Base-by-base conservation (phyloP, 495 filamentous ascomycete genomes). In the Aspergillus wentii region DNA sequence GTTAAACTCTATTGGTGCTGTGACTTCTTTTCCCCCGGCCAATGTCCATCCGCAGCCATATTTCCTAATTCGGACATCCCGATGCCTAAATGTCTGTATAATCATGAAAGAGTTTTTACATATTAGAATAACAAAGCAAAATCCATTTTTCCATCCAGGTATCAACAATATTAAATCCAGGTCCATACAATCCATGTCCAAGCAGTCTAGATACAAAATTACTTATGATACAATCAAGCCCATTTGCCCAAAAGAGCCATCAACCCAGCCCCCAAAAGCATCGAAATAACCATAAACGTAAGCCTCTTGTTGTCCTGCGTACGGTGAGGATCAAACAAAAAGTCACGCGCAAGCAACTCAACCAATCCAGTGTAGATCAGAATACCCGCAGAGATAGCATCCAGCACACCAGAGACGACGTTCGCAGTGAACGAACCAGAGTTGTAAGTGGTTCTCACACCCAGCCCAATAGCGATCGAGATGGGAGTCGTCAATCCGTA, bases 181-280 rank as follows among this genome's bases (percentile, higher is more conserved):
- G n/a, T n/a, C n/a, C n/a, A n/a, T n/a, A n/a, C n/a, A n/a, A n/a
- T n/a, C n/a, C 22, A 11, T 25, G 22, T 11, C 22, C 22, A 25
- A 25, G 22, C 22, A 5, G 22, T 25, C 22, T 25, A 25, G 22
- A 25, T 25, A 25, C 22, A 11, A 25, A 25, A 6, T 25, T 11
- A 25, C 11, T 25, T 25, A 25, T 25, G n/a, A n/a, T n/a, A n/a
- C n/a, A n/a, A 30, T 43, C 42, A 58, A 17, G 56, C 58, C 58
- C 58, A 62, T 26, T 62, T 62, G 10, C 58, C 56, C 9, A 62
- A 27, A 27, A 62, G 38, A 4, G 56, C 53, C 56, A 62, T 62
- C n/a, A 62, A 35, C 4, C 43, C 58, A 3, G 52, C 42, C 1
- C 58, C 58, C 13, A 60, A 17, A 17, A 61, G 35, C 5, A 51